A percentile compares a stretch with the other conserved stretches of the same genome.
Conservation (phyloP, 2,329 filamentous ascomycete species). For the Blumeria hordei region DNA sequence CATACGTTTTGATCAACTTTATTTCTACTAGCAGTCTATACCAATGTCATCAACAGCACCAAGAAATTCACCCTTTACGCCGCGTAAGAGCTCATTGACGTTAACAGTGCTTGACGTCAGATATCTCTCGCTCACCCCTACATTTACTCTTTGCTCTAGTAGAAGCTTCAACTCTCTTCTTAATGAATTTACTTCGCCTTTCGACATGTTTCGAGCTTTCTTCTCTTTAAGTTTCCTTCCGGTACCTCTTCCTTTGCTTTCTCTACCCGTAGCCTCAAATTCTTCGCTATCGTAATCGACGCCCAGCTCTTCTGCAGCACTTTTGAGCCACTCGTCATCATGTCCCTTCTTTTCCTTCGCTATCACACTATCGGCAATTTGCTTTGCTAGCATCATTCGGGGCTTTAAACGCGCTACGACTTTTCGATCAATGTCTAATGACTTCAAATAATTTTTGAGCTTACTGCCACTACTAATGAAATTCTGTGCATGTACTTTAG, state of each 20-base stretch:
- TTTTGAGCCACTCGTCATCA: slow-evolving; percentile 64
- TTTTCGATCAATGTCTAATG: slow-evolving; percentile 60
- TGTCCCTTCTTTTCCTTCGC: slow-evolving; percentile 72
- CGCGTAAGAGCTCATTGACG: slow-evolving; percentile 42
- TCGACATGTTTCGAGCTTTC: slow-evolving; percentile 40
- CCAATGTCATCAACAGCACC: slow-evolving; percentile 15
- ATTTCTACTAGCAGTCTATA: slow-evolving; percentile 6
- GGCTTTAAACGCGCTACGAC: slow-evolving; percentile 54
- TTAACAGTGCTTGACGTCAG: slow-evolving; percentile 69
- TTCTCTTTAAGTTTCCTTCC: slow-evolving; percentile 54
- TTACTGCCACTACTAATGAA: slow-evolving; percentile 20
- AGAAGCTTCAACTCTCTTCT: slow-evolving; percentile 49
- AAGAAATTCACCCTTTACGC: slow-evolving; percentile 28
- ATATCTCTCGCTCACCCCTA: slow-evolving; percentile 72
- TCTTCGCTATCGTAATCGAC: slow-evolving; percentile 86
- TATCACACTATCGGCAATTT: slow-evolving; percentile 55
- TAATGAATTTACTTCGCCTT: slow-evolving; percentile 46
- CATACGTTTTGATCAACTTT: too few relatives aligned
- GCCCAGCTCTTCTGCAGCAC: slow-evolving; percentile 74
- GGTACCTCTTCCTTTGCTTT: slow-evolving; percentile 42
- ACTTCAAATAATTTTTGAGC: slow-evolving; percentile 45
- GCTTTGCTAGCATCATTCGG: slow-evolving; percentile 60
- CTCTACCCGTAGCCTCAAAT: slow-evolving; percentile 37
- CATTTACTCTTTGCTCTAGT: slow-evolving; percentile 51
- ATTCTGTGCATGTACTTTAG: slow-evolving; percentile 55